Base-by-base conservation (phyloP, 139 green algal genomes). In the Nannochloris sp. region DNA sequence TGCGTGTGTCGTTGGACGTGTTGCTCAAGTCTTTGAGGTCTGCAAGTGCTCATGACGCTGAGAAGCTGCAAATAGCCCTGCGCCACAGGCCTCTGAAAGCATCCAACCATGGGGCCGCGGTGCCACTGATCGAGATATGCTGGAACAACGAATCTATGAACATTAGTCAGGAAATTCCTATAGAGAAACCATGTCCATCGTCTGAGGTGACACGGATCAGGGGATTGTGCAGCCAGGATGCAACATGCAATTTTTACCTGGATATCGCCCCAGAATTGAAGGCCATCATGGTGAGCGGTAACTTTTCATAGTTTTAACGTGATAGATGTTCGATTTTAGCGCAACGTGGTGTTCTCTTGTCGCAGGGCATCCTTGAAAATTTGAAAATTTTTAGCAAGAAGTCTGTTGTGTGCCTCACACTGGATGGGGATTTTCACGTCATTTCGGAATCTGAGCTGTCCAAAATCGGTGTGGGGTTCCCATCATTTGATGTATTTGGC, bases 191-290 rank as follows among this genome's bases (percentile, higher is more conserved):
- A n/a, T 55, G 29, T 48, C 29, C 18, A 6, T 18, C 25, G 21
- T 34, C 43, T 34, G 73, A 86, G 31, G 72, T 93, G 19, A 71
- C 83, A 29, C 43, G 61, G 3, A 60, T 94, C 59, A 66, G 76
- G 18, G 23, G 34, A 8, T 44, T 70, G 14, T 79, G 78, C 57
- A 74, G 81, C 12, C 25, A 82, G 16, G 44, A 57, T 18, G 43
- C 37, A 43, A 71, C 88, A 23, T 86, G 82, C 62, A 64, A 74
- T 16, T 87, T 78, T 62, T 94, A 94, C 65, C n/a, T 90, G 6
- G 86, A 94, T 69, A 51, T 94, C 8, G 64, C 62, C 50, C 71
- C 71, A 31, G 74, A 86, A 62, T 27, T 74, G 23, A 29, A 27
- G n/a, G 46, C 46, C 16, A 53, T 53, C 18, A 53, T 53, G n/a